Evolutionary conservation across 2,329 filamentous ascomycete species (phyloP).

Genomic region (Endocalyx cinctus): DNA sequence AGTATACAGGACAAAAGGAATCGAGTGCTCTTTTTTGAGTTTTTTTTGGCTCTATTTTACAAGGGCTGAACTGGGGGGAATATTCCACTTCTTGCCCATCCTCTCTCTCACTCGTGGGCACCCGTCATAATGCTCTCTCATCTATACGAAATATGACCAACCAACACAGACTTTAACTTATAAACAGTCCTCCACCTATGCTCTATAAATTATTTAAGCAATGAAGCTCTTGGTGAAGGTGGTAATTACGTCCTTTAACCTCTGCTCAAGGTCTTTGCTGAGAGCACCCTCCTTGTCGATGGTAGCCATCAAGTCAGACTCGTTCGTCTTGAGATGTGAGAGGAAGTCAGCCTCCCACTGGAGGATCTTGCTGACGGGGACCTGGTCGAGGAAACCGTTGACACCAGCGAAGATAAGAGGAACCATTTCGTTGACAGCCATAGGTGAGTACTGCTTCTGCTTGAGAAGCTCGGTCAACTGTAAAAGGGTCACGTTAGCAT

Average conservation of each 20-base stretch:
- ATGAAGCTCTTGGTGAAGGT: slow-evolving; percentile 94
- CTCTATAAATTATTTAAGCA: slow-evolving; percentile 42
- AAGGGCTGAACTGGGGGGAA: slow-evolving; percentile 47
- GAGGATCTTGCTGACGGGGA: slow-evolving; percentile 89
- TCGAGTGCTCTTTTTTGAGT: slow-evolving; percentile 60
- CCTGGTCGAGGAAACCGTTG: slow-evolving; percentile 85
- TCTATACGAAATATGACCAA: slow-evolving; percentile 44
- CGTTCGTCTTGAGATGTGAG: slow-evolving; percentile 84
- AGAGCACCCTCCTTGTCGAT: slow-evolving; percentile 95
- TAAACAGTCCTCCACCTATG: slow-evolving; percentile 39
- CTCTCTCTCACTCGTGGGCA: slow-evolving; percentile 43
- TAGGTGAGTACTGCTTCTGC: slow-evolving; percentile 99
- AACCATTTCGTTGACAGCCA: slow-evolving; percentile 99
- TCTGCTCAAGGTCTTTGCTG: slow-evolving; percentile 88
- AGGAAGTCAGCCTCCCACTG: slow-evolving; percentile 95
- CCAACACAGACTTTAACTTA: slow-evolving; percentile 31
- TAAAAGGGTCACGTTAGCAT: slow-evolving; percentile 19
- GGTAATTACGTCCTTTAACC: slow-evolving; percentile 70
- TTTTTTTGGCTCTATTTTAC: slow-evolving; percentile 61
- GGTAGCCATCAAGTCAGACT: slow-evolving; percentile 73
- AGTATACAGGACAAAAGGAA: slow-evolving; percentile 53
- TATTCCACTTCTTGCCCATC: slow-evolving; percentile 38
- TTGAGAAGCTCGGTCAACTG: slow-evolving; percentile 93
- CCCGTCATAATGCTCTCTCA: slow-evolving; percentile 40
- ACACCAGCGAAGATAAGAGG: slow-evolving; percentile 99